Evolutionary conservation across 306 rosid genomes (phyloP), one percentile per base, ranked within the genome.

Genomic region (Senna tora): DNA sequence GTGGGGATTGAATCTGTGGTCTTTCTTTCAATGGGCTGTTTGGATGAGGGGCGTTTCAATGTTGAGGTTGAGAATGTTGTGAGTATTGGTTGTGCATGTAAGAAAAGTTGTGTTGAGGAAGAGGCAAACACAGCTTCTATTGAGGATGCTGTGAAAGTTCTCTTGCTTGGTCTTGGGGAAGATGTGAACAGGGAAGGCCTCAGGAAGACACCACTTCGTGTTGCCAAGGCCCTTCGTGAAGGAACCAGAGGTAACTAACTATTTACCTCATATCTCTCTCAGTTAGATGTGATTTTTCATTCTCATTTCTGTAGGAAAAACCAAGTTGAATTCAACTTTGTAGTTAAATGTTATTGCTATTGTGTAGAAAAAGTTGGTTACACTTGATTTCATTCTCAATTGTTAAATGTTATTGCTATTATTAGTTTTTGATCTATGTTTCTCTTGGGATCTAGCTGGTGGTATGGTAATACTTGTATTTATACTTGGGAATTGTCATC

Each of bases 201-300:
- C 46, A 79, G 71, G 72, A 95, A 89, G 81, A 95, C 96, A 21
- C 99, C 99, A 51, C 81, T 85, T 67, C 96, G 96, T 38, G 97
- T 95, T 70, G 97, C 99, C 16, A 91, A 95, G 79, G 96, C 99
- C 49, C 93, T 95, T 51, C 79, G 89, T 58, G 92, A 95, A 78
- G 99, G 99, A 81, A 95, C 99, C 20, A 88, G 69, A 84, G 99
- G 99, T 94, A 21, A 69, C 12, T 73, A 39, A 33, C 5, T 36
- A 4, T 7, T 36, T 43, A 25, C 30, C 30, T 25, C 2, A 25
- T 1, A 25, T 25, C 30, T 3, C 30, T 3, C 30, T 25, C 2
- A 25, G 65, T 33, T 33, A n/a, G 25, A 34, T 10, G 16, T 36
- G 49, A 36, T 61, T 38, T 61, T 38, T 61, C 47, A 16, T 61